Conservation (phyloP, 2,329 filamentous ascomycete genomes). For the Macrophomina tecta region DNA sequence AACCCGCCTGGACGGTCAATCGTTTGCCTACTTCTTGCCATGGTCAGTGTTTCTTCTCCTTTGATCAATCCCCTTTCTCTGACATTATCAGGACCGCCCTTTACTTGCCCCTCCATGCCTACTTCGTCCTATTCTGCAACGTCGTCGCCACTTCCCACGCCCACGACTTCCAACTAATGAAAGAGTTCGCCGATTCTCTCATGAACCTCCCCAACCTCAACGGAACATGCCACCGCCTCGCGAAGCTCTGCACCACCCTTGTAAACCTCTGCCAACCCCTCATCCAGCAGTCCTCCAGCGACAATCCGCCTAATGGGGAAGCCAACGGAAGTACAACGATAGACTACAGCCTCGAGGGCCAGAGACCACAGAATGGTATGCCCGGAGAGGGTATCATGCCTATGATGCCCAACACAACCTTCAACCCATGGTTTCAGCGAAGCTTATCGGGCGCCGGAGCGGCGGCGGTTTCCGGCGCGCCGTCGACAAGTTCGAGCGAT, state of each 20-base stretch:
- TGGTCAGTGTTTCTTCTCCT: not conserved
- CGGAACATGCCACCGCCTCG: conserved; percentile 39
- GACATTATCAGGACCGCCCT: conserved; percentile 38
- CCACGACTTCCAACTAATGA: conserved; percentile 39
- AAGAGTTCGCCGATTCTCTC: conserved; percentile 39
- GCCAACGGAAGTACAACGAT: not conserved
- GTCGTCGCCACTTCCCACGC: conserved; percentile 43
- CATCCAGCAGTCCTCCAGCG: conserved; percentile 24
- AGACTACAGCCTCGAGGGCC: not conserved
- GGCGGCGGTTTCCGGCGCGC: not conserved
- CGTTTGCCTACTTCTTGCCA: conserved; percentile 40
- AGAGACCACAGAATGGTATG: not conserved
- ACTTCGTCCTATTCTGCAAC: conserved; percentile 46
- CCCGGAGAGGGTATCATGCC: not conserved
- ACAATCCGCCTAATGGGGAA: not conserved
- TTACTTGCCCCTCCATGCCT: conserved; percentile 42
- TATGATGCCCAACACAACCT: not conserved
- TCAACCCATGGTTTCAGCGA: conserved; percentile 12
- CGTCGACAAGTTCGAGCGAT: conserved; percentile 33
- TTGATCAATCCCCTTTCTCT: not conserved
- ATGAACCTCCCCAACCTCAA: conserved; percentile 39
- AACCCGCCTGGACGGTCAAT: conserved; percentile 39
- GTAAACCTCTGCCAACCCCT: conserved; percentile 41
- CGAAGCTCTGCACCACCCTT: conserved; percentile 39
- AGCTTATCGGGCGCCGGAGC: not conserved